Conservation (phyloP, 176 grass and related monocot genomes). For the Alopecurus myosuroides region DNA sequence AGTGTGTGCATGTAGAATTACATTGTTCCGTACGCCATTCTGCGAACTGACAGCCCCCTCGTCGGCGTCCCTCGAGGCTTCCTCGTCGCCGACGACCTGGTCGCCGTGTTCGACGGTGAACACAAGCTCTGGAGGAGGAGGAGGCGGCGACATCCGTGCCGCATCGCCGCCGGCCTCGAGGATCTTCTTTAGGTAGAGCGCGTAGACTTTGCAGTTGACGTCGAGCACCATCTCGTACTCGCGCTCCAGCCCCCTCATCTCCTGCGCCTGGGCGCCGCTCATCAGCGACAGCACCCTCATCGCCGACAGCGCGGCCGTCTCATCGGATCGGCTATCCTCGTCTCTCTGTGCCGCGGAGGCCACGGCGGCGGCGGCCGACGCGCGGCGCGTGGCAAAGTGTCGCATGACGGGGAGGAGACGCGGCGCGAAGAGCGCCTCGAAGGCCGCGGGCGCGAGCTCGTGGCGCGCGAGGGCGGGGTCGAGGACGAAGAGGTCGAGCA, state of each 20-base stretch:
- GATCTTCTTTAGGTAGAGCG: constrained; percentile 48
- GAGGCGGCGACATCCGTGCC: neutral
- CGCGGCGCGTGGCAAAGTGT: constrained; percentile 55
- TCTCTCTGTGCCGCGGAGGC: neutral
- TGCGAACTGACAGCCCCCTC: constrained; percentile 25
- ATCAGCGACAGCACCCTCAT: constrained; percentile 61
- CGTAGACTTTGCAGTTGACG: constrained; percentile 50
- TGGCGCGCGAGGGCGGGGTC: constrained; percentile 56
- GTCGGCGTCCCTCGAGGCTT: neutral
- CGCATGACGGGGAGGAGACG: constrained; percentile 52
- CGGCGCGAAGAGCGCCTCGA: constrained; percentile 66
- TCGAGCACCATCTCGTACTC: constrained; percentile 57
- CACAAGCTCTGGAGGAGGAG: constrained; percentile 36
- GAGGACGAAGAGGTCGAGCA: constrained; percentile 60
- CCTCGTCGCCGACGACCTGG: neutral
- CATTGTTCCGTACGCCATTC: constrained; percentile 45
- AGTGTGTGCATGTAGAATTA: constrained; percentile 12
- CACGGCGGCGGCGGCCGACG: constrained; percentile 15
- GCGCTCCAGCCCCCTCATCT: constrained; percentile 49
- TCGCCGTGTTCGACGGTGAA: neutral
- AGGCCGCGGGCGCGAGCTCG: constrained; percentile 49
- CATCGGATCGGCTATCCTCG: constrained; percentile 24
- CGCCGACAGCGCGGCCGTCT: constrained; percentile 23
- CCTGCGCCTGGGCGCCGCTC: constrained; percentile 55
- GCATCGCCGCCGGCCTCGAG: constrained; percentile 31